A percentile compares a stretch with the other conserved stretches of the same genome.
phyloP scores from a whole-genome alignment of 306 rosid genomes.

The Vachellia collinsii region DNA sequence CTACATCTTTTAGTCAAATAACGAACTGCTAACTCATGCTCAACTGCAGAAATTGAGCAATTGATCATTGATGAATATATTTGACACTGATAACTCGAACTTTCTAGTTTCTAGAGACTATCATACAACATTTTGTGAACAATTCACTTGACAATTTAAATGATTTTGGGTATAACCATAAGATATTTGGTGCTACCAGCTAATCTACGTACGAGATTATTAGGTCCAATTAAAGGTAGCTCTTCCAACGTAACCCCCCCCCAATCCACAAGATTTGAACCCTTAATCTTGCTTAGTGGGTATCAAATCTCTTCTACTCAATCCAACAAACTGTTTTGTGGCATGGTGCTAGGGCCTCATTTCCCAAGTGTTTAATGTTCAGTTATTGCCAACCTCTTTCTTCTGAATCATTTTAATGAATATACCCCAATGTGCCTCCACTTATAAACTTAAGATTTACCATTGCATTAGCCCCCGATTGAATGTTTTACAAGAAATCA shows the following conservation, averaged over 20 bases:
- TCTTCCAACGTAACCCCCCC: not conserved
- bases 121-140: not conserved
- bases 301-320: not conserved
- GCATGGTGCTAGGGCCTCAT: not conserved
- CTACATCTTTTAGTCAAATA: not conserved
- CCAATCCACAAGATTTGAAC: not conserved
- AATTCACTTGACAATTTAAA: not conserved
- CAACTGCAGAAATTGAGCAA: not conserved
- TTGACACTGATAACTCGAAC: not conserved
- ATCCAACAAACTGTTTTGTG: not conserved
- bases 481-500: conserved; percentile 1
- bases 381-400: not conserved
- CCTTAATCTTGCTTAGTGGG: not conserved
- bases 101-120: not conserved
- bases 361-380: not conserved
- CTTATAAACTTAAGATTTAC: not conserved
- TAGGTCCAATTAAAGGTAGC: not conserved
- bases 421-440: not conserved
- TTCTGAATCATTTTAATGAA: not conserved
- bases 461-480: not conserved
- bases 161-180: not conserved
- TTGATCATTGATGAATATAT: conserved; percentile 3
- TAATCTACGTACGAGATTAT: not conserved
- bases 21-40: not conserved
- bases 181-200: not conserved